These are phyloP conservation scores for Bolboschoenus planiculmis DNA, from an alignment of 176 grass and related monocot genomes.

Conservation along the genomic window DNA sequence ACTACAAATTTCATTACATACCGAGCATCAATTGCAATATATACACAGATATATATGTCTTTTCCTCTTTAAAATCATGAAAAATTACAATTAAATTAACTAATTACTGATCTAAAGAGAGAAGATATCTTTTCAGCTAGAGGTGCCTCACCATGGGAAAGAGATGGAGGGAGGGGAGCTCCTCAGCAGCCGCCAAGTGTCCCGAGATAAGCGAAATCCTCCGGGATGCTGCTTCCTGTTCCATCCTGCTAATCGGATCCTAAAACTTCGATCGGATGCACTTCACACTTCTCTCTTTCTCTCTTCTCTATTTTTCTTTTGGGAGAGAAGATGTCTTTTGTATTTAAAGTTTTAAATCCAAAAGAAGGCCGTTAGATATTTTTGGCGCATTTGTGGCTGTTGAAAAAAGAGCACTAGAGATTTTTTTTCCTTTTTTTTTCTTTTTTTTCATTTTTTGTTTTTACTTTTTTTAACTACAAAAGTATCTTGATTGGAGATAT, in stretches of 20 bases:
- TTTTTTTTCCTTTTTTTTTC: too few relatives aligned
- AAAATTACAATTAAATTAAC: too few relatives aligned
- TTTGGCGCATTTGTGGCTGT: slow-evolving; percentile 18
- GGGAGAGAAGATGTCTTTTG: neutral
- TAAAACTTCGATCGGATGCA: neutral
- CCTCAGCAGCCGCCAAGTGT: slow-evolving; percentile 18
- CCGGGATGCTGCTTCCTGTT: slow-evolving; percentile 14
- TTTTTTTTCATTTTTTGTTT: too few relatives aligned
- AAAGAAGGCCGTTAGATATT: slow-evolving; percentile 24
- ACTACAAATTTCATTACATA: too few relatives aligned
- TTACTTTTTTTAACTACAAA: neutral
- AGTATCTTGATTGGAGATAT: neutral
- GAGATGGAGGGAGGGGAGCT: slow-evolving; percentile 5
- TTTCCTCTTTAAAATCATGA: too few relatives aligned
- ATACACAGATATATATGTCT: too few relatives aligned
- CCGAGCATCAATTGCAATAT: too few relatives aligned
- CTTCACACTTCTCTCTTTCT: neutral
- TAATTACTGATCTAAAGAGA: too few relatives aligned
- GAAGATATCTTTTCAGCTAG: too few relatives aligned
- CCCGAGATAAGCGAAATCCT: slow-evolving; percentile 22
- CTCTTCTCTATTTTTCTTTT: neutral
- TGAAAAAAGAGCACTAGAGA: neutral
- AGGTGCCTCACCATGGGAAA: slow-evolving; percentile 27
- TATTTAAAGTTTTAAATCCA: slow-evolving; percentile 30
- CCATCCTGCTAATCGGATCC: slow-evolving; percentile 1